A percentile compares a stretch with the other conserved stretches of the same genome.
These are phyloP conservation scores for Talaromyces sp. DNA, from an alignment of 2,329 filamentous ascomycete genomes.

Conservation along the genomic window DNA sequence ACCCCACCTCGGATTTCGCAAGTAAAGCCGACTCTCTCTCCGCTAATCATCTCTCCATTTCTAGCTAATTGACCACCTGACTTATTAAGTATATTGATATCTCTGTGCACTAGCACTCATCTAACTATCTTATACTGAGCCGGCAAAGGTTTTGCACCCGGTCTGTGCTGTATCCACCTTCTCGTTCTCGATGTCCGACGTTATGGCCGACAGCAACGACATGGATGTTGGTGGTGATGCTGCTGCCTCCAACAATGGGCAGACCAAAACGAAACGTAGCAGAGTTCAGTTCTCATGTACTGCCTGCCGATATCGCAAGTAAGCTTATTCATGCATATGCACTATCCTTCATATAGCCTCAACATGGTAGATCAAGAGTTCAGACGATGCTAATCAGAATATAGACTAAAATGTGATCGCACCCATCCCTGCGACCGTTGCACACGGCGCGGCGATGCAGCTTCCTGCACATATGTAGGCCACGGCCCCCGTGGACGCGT, in stretches of 20 bases:
- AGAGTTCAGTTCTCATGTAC: slow-evolving; percentile 42
- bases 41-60: neutral
- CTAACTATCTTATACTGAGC: neutral
- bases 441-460: slow-evolving; percentile 34
- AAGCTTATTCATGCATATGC: slow-evolving; percentile 18
- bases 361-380: neutral
- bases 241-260: slow-evolving; percentile 1
- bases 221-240: neutral
- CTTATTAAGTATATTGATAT: neutral
- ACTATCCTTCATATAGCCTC: neutral
- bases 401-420: slow-evolving; percentile 38
- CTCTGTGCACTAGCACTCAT: neutral
- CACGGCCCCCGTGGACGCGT: slow-evolving; percentile 35
- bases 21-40: neutral
- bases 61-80: neutral
- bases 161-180: neutral
- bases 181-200: neutral
- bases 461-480: slow-evolving; percentile 36
- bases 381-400: neutral
- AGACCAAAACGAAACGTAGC: slow-evolving; percentile 33
- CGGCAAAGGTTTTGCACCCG: neutral
- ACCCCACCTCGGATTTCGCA: neutral
- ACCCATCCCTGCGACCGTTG: slow-evolving; percentile 38
- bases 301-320: slow-evolving; percentile 39
- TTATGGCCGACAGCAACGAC: slow-evolving; percentile 13